Evolutionary conservation across 2,329 filamentous ascomycete species (phyloP), one percentile per base, ranked within the genome.

Genomic region (Diaporthe ampelina): DNA sequence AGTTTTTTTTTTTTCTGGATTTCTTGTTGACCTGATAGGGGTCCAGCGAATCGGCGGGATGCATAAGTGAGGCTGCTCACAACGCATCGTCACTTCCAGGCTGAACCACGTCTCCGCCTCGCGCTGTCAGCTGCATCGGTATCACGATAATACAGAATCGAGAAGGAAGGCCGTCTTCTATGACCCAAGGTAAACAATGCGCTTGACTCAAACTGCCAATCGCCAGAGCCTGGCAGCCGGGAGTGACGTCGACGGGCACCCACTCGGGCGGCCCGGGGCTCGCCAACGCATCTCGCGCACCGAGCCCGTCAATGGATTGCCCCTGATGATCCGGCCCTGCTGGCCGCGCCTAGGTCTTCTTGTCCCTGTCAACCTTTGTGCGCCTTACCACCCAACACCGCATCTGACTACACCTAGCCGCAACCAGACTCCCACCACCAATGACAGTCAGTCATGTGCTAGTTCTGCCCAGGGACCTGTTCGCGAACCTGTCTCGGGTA

Each of bases 181-280:
- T 45, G 37, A 29, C 59, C 40, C 17, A 32, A 21, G 15, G 43
- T n/a, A 26, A 65, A 50, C 43, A 65, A 65, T 65, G 59, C 45
- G 43, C 59, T 65, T 65, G 59, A 65, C 59, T 65, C 59, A 24
- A 32, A 29, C 26, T 65, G 59, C 40, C 59, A 65, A 48, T 35
- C 48, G 26, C 10, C 59, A 37, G 32, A 24, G 19, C 21, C 2
- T 50, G 35, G 10, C 26, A 26, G 43, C 61, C 61, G 61, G 43
- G 26, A 26, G 63, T 67, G 63, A 67, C 63, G 63, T 67, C 63
- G 63, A 52, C 63, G 63, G 63, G 61, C 29, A 67, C 45, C 63
- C 63, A 67, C 45, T 67, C 63, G 45, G 63, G 52, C 63, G 45
- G 45, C 63, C 45, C 45, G 63, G 63, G 24, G 63, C 63, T 52